Percentiles rank a stretch among this genome's conserved stretches.
phyloP scores from a whole-genome alignment of 352 stramenopile species.

The Bremia lactucae region DNA sequence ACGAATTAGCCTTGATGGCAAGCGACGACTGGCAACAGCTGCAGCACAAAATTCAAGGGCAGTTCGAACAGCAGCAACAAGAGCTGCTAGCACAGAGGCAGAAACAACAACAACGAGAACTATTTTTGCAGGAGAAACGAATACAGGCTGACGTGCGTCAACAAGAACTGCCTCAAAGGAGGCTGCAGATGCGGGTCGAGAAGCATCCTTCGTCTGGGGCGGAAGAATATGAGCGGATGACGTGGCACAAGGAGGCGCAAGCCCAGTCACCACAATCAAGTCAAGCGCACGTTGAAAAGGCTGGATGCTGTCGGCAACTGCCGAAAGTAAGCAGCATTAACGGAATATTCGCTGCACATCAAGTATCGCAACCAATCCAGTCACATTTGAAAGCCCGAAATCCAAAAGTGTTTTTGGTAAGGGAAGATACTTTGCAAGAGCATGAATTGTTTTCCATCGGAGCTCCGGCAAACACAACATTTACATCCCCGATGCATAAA shows the following conservation, averaged over 20 bases:
- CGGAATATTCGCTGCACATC: constrained; percentile 7
- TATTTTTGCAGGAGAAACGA: constrained; percentile 9
- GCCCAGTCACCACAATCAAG: background rate
- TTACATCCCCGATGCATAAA: constrained; percentile 1
- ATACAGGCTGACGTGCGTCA: constrained; percentile 9
- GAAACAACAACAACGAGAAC: constrained; percentile 5
- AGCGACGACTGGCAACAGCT: constrained; percentile 19
- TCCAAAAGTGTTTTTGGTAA: background rate
- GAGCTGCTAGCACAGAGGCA: constrained; percentile 10
- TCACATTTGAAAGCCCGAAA: constrained; percentile 10
- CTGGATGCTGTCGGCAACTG: constrained; percentile 2
- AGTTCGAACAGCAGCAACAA: constrained; percentile 12
- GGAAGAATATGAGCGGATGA: background rate
- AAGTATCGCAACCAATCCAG: constrained; percentile 2
- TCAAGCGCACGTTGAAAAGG: background rate
- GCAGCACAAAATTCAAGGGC: constrained; percentile 13
- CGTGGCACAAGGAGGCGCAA: constrained; percentile 2
- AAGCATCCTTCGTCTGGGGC: constrained; percentile 3
- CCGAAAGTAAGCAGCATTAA: constrained; percentile 1
- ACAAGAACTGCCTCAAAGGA: constrained; percentile 6
- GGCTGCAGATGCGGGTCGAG: constrained; percentile 3
- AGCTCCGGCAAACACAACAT: constrained; percentile 2
- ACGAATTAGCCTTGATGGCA: constrained; percentile 8
- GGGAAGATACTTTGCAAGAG: constrained; percentile 4
- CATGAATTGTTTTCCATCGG: background rate